A percentile compares a stretch with the other conserved stretches of the same genome.
Evolutionary conservation across 768 basidiomycete species (phyloP).

Genomic region (Chiua virens): DNA sequence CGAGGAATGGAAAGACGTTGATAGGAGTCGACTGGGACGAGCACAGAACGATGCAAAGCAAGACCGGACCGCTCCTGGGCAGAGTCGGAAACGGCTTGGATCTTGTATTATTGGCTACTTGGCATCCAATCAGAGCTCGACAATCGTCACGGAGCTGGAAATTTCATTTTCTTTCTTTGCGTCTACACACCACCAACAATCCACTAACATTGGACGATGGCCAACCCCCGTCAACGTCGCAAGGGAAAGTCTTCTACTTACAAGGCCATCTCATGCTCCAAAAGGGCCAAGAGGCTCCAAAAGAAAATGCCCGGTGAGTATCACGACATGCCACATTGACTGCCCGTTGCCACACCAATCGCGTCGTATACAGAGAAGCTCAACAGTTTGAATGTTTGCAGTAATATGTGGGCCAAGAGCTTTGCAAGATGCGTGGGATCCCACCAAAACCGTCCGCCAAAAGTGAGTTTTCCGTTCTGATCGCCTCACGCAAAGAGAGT

Average conservation of each 20-base stretch:
- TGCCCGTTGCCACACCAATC: neutral
- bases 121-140: neutral
- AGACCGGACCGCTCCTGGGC: no score
- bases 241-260: slow-evolving; percentile 81
- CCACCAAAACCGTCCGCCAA: slow-evolving; percentile 82
- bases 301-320: slow-evolving; percentile 75
- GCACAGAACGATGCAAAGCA: no score
- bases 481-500: neutral
- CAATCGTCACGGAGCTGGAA: slow-evolving; percentile 14
- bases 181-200: no score
- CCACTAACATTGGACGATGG: slow-evolving; percentile 52
- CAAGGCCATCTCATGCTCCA: slow-evolving; percentile 70
- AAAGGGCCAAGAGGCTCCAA: slow-evolving; percentile 68
- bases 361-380: slow-evolving; percentile 4
- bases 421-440: slow-evolving; percentile 86
- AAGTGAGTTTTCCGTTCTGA: slow-evolving; percentile 59
- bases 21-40: neutral
- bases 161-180: neutral
- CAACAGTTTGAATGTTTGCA: slow-evolving; percentile 26
- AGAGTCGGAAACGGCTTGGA: no score
- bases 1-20: no score
- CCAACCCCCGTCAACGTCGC: slow-evolving; percentile 89
- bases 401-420: slow-evolving; percentile 81
- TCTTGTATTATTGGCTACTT: no score
- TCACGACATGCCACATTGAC: neutral